A percentile compares a stretch with the other conserved stretches of the same genome.
Evolutionary conservation across 495 filamentous ascomycete species (phyloP).

Genomic region (Apodospora peruviana): DNA sequence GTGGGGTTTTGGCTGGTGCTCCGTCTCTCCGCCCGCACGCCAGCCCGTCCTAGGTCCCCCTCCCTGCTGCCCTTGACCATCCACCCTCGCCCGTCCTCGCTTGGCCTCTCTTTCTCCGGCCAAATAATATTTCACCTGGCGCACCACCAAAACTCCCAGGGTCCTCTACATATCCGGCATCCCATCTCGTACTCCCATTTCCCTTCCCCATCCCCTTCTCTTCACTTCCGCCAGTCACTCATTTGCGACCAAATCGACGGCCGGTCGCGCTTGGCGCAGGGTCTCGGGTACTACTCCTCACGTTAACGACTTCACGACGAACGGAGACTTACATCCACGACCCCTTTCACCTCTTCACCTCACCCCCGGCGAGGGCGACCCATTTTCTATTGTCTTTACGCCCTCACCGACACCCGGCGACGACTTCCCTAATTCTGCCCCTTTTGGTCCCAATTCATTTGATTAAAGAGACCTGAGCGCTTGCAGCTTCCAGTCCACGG

Average conservation of each 20-base stretch:
- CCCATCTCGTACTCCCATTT: constrained; percentile 19
- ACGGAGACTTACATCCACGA: constrained; percentile 1
- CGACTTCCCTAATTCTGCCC: not conserved
- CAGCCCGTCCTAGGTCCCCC: constrained; percentile 4
- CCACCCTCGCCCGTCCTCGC: not conserved
- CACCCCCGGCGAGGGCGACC: not conserved
- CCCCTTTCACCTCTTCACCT: not conserved
- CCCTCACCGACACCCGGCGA: not conserved
- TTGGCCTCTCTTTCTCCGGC: not conserved
- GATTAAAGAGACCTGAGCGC: not conserved
- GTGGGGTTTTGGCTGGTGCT: constrained; percentile 14
- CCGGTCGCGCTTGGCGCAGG: constrained; percentile 29
- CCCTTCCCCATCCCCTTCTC: constrained; percentile 16
- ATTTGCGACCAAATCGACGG: constrained; percentile 24
- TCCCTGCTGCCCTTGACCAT: not conserved
- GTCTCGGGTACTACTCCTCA: constrained; percentile 10
- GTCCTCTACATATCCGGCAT: constrained; percentile 17
- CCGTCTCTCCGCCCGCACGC: too few relatives aligned
- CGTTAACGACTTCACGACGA: constrained; percentile 8
- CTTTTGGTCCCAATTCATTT: not conserved
- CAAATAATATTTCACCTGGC: not conserved
- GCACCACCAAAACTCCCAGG: not conserved
- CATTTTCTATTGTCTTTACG: not conserved
- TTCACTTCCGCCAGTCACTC: constrained; percentile 22
- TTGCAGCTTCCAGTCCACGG: not conserved